These are phyloP conservation scores for Achaetomium macrosporum DNA, from an alignment of 2,329 filamentous ascomycete species.

Conservation along the genomic window DNA sequence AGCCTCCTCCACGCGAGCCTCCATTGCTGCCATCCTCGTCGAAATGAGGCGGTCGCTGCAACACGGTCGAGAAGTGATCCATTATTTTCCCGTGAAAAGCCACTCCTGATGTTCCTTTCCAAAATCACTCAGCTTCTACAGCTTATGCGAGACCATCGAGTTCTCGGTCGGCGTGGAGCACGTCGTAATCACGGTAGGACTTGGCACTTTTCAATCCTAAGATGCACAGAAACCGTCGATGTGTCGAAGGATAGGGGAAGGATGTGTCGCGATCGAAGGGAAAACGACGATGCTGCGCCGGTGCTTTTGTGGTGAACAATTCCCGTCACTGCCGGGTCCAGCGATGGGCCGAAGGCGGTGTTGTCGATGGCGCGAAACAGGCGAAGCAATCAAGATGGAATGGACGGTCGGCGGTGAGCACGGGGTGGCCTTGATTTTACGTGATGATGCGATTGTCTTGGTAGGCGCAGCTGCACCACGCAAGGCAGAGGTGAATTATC, in stretches of 20 bases:
- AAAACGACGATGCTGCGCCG: too few species aligned
- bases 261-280: too few species aligned
- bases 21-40: slow-evolving; percentile 36
- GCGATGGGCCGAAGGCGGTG: neutral
- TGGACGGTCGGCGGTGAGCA: slow-evolving; percentile 2
- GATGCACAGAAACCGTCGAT: neutral
- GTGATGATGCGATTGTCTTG: slow-evolving; percentile 1
- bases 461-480: slow-evolving; percentile 4
- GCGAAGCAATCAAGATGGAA: slow-evolving; percentile 17
- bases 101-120: slow-evolving; percentile 7
- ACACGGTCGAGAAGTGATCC: slow-evolving; percentile 47
- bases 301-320: too few species aligned
- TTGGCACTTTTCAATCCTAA: neutral
- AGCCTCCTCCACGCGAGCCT: slow-evolving; percentile 31
- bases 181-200: slow-evolving; percentile 7
- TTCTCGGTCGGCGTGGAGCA: slow-evolving; percentile 14
- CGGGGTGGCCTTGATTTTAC: slow-evolving; percentile 1
- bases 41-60: slow-evolving; percentile 40
- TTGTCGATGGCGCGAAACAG: slow-evolving; percentile 6
- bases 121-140: slow-evolving; percentile 18
- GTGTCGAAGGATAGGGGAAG: too few species aligned
- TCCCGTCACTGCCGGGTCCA: neutral
- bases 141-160: slow-evolving; percentile 23
- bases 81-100: slow-evolving; percentile 27
- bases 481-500: slow-evolving; percentile 15